These are phyloP conservation scores for Naganishia onofrii DNA, from an alignment of 768 basidiomycete genomes.

Conservation along the genomic window DNA sequence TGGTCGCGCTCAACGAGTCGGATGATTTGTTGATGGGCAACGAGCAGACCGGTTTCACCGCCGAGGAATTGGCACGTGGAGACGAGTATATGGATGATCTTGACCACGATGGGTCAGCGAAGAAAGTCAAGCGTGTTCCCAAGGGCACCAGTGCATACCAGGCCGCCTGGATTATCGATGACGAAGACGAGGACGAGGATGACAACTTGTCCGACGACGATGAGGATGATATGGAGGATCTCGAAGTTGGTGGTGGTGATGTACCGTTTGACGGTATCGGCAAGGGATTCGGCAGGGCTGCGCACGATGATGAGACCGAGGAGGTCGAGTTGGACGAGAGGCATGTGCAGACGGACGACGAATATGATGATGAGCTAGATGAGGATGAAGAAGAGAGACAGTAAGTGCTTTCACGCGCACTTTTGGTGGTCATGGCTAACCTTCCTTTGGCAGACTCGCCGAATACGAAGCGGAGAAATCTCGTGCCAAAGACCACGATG, in stretches of 20 bases:
- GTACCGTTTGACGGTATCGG: constrained; percentile 44
- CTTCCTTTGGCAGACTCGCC: constrained; percentile 58
- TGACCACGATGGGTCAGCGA: constrained; percentile 55
- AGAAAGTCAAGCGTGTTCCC: constrained; percentile 80
- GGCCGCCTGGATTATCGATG: constrained; percentile 92
- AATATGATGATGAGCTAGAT: constrained; percentile 57
- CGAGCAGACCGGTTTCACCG: constrained; percentile 98
- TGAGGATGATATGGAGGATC: constrained; percentile 52
- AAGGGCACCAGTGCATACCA: constrained; percentile 97
- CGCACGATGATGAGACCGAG: constrained; percentile 53
- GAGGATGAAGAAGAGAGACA: constrained; percentile 79
- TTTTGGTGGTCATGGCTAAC: not conserved
- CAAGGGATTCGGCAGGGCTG: constrained; percentile 38
- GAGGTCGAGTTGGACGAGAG: constrained; percentile 59
- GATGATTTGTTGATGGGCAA: constrained; percentile 72
- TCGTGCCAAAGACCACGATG: constrained; percentile 49
- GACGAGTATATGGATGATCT: constrained; percentile 45
- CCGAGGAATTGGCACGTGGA: constrained; percentile 77
- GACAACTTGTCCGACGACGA: constrained; percentile 57
- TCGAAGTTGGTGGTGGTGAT: constrained; percentile 41
- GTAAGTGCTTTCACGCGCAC: constrained; percentile 56
- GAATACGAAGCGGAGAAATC: constrained; percentile 59
- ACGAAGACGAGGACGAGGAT: constrained; percentile 64
- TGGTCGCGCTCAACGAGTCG: constrained; percentile 80
- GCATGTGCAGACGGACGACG: constrained; percentile 53